Evolutionary conservation across 306 rosid genomes (phyloP).

Genomic region (Cicer arietinum): DNA sequence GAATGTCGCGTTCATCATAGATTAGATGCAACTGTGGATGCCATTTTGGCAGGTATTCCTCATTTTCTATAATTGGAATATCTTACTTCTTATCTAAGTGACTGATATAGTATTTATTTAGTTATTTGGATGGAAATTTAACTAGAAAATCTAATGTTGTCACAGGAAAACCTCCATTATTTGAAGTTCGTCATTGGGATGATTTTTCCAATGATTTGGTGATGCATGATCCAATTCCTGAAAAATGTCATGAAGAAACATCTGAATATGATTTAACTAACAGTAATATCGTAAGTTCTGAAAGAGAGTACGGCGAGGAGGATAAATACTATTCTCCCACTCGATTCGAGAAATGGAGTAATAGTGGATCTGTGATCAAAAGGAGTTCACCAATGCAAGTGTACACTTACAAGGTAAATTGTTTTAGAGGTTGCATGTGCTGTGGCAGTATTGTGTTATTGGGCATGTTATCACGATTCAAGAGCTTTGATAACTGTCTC

Average conservation of each 20-base stretch:
- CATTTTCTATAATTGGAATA: slow-evolving; percentile 19
- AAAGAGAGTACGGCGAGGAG: slow-evolving; percentile 56
- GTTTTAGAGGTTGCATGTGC: slow-evolving; percentile 31
- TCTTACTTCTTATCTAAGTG: slow-evolving; percentile 28
- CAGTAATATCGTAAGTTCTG: slow-evolving; percentile 46
- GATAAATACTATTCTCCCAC: slow-evolving; percentile 50
- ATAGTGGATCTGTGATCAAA: slow-evolving; percentile 54
- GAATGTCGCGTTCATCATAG: slow-evolving; percentile 92
- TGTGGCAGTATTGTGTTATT: slow-evolving; percentile 13
- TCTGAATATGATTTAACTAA: slow-evolving; percentile 50
- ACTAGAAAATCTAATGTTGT: slow-evolving; percentile 20
- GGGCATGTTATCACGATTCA: background rate
- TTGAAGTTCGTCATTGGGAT: slow-evolving; percentile 80
- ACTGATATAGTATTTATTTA: slow-evolving; percentile 6
- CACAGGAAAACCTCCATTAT: slow-evolving; percentile 84
- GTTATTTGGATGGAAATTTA: slow-evolving; percentile 33
- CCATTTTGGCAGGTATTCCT: slow-evolving; percentile 83
- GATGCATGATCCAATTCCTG: slow-evolving; percentile 57
- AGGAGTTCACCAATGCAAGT: slow-evolving; percentile 72
- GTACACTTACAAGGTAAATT: slow-evolving; percentile 79
- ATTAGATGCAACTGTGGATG: slow-evolving; percentile 96
- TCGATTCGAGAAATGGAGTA: slow-evolving; percentile 54
- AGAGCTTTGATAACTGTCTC: slow-evolving; percentile 31
- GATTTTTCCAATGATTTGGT: slow-evolving; percentile 54
- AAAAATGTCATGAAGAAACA: slow-evolving; percentile 46